phyloP scores from a whole-genome alignment of 78 protist genomes.

The Goniomonas avonlea region DNA sequence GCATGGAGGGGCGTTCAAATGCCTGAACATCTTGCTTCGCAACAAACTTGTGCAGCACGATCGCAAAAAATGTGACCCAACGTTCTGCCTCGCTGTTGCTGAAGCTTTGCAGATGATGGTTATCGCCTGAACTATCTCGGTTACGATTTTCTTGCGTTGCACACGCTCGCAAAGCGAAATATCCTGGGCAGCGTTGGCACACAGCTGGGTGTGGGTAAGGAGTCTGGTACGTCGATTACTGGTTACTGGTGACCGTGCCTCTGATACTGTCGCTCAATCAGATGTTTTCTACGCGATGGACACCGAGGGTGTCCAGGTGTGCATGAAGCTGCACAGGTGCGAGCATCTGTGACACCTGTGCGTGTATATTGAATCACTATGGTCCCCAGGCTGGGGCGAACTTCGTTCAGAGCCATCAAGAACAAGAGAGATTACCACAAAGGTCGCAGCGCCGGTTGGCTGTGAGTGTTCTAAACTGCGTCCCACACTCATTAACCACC shows the following conservation, averaged over 20 bases:
- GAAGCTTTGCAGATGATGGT: constrained; percentile 88
- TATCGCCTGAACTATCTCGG: constrained; percentile 85
- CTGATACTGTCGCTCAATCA: no score
- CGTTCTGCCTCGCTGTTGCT: no score
- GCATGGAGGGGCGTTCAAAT: constrained; percentile 56
- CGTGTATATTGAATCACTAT: no score
- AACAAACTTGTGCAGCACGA: constrained; percentile 79
- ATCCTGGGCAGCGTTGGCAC: constrained; percentile 65
- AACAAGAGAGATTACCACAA: constrained; percentile 84
- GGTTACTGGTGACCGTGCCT: no score
- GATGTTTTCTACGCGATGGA: no score
- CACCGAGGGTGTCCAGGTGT: constrained; percentile 10
- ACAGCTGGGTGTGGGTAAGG: constrained; percentile 97
- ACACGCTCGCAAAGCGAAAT: constrained; percentile 69
- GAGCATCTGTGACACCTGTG: no score
- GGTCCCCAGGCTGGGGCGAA: constrained; percentile 85
- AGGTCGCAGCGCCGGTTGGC: no score
- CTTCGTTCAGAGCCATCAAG: constrained; percentile 86
- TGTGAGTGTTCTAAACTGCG: no score
- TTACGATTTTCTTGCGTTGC: constrained; percentile 91
- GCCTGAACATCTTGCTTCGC: constrained; percentile 53
- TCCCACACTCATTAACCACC: no score
- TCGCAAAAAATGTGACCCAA: constrained; percentile 13
- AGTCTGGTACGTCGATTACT: constrained; percentile 59
- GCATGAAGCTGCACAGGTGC: constrained; percentile 46